phyloP scores from a whole-genome alignment of 164 flowering plant species.

The Platanus orientalis region DNA sequence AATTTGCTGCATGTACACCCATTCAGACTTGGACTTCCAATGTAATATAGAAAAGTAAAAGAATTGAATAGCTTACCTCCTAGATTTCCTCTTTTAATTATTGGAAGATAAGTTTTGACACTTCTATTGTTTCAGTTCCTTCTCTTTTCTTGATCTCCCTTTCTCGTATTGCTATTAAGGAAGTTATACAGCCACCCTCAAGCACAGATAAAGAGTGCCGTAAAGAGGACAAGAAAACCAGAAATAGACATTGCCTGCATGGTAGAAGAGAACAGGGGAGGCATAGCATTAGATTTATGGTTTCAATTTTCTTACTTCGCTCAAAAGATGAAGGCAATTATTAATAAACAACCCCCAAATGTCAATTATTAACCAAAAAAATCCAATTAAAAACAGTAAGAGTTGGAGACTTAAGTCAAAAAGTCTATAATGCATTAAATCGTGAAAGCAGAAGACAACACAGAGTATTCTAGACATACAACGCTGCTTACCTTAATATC shows the following conservation, averaged over 20 bases:
- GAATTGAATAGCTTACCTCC: slow-evolving; percentile 11
- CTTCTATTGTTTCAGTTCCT: not conserved
- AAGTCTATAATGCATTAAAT: not conserved
- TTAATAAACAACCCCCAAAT: not conserved
- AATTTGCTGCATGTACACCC: not conserved
- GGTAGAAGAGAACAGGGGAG: not conserved
- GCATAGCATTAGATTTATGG: not conserved
- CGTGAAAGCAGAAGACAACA: not conserved
- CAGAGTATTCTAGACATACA: not conserved
- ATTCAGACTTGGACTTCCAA: not conserved
- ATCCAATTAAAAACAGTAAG: not conserved
- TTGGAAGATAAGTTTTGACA: not conserved
- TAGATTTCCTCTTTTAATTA: not conserved
- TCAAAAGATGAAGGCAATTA: not conserved
- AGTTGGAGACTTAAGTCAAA: not conserved
- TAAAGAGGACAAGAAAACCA: slow-evolving; percentile 16
- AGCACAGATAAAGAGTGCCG: slow-evolving; percentile 21
- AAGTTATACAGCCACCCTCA: slow-evolving; percentile 5
- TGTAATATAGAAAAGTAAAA: not conserved
- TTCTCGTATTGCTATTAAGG: not conserved
- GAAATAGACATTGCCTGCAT: slow-evolving; percentile 31
- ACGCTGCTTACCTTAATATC: slow-evolving; percentile 24
- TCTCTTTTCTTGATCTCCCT: slow-evolving; percentile 8
- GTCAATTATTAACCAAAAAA: too few species aligned
- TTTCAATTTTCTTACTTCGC: not conserved